These are phyloP conservation scores for Ophiobolus disseminans DNA, from an alignment of 2,329 filamentous ascomycete species.

Conservation along the genomic window DNA sequence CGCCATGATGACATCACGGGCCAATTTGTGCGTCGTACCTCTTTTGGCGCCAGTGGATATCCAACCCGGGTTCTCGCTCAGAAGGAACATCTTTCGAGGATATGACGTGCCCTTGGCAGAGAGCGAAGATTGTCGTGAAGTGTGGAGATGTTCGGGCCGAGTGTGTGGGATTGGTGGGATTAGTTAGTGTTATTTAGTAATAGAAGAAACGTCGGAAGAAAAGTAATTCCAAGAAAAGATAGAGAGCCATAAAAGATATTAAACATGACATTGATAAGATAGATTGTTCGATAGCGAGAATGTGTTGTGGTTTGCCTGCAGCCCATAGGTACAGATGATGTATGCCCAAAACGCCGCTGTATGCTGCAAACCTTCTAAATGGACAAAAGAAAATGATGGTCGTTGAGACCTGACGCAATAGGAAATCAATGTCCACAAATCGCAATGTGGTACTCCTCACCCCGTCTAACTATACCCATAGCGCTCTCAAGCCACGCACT, in stretches of 20 bases:
- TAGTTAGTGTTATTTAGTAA: background rate
- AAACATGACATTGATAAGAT: constrained; percentile 5
- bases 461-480: background rate
- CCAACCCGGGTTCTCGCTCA: background rate
- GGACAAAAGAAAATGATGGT: constrained; percentile 15
- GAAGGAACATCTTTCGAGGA: constrained; percentile 10
- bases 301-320: background rate
- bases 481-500: constrained; percentile 10
- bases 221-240: constrained; percentile 1
- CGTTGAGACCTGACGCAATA: background rate
- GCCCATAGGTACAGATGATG: constrained; percentile 12
- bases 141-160: constrained; percentile 10
- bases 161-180: background rate
- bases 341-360: constrained; percentile 15
- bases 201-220: constrained; percentile 1
- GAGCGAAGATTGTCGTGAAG: constrained; percentile 5
- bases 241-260: constrained; percentile 1
- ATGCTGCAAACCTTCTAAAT: constrained; percentile 7
- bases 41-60: constrained; percentile 7
- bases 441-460: background rate
- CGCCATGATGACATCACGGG: constrained; percentile 28
- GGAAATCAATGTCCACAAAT: background rate
- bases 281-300: background rate
- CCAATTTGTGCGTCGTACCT: constrained; percentile 2
- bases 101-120: constrained; percentile 12